Conservation (phyloP, 495 filamentous ascomycete genomes). For the Hypoxylon lienhwacheense region DNA sequence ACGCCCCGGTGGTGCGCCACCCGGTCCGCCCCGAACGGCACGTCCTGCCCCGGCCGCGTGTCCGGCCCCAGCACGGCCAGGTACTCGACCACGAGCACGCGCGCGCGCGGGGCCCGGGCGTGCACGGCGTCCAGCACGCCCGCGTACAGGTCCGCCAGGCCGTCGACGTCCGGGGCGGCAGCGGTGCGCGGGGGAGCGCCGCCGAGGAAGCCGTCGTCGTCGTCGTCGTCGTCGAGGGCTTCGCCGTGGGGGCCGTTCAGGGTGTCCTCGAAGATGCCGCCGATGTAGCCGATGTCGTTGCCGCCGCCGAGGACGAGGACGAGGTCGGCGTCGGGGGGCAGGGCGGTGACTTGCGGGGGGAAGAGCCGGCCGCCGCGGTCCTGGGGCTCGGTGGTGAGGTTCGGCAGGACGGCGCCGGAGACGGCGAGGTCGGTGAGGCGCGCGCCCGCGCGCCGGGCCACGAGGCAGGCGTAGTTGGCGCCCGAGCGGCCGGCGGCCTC, state of each 20-base stretch:
- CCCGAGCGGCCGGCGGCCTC: slow-evolving; percentile 41
- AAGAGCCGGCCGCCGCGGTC: slow-evolving; percentile 31
- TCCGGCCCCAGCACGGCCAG: slow-evolving; percentile 45
- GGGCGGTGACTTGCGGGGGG: slow-evolving; percentile 43
- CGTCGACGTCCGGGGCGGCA: slow-evolving; percentile 24
- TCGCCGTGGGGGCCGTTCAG: slow-evolving; percentile 26
- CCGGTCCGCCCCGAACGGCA: slow-evolving; percentile 41
- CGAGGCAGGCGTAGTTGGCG: slow-evolving; percentile 48
- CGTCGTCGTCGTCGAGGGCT: slow-evolving; percentile 12
- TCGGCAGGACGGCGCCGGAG: slow-evolving; percentile 48
- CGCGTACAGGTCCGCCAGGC: slow-evolving; percentile 38
- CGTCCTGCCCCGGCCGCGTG: slow-evolving; percentile 39
- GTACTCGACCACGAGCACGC: slow-evolving; percentile 50
- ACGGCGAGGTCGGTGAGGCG: slow-evolving; percentile 47
- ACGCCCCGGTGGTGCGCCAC: slow-evolving; percentile 40
- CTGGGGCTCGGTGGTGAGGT: slow-evolving; percentile 46
- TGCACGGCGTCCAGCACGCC: slow-evolving; percentile 46
- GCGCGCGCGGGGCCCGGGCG: slow-evolving; percentile 40
- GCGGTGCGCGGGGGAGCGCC: slow-evolving; percentile 13
- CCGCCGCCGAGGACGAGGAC: slow-evolving; percentile 49
- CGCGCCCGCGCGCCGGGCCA: slow-evolving; percentile 36
- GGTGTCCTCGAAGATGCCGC: slow-evolving; percentile 43
- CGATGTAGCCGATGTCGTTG: slow-evolving; percentile 52
- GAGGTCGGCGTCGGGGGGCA: slow-evolving; percentile 44
- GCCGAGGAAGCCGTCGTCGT: slow-evolving; percentile 21